Evolutionary conservation across 306 rosid species (phyloP).

Genomic region (Nissolia schottii): DNA sequence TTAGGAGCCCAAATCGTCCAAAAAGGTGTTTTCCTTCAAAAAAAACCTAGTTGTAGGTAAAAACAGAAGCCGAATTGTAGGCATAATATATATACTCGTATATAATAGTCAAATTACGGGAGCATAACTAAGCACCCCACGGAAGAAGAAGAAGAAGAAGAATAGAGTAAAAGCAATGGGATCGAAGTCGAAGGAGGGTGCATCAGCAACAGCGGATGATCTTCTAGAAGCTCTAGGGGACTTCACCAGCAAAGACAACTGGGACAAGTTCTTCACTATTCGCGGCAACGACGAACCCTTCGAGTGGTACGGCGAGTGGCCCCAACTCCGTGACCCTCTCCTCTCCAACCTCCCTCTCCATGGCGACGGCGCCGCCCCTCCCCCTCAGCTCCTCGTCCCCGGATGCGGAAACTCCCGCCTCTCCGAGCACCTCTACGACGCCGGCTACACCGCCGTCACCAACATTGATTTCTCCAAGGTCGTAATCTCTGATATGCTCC

Average conservation of each 20-base stretch:
- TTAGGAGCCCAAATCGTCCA: no score
- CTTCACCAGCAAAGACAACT: conserved; percentile 87
- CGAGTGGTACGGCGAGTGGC: conserved; percentile 96
- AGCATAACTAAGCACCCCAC: neutral
- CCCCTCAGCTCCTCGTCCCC: conserved; percentile 58
- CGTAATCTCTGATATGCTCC: conserved; percentile 85
- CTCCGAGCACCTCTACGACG: conserved; percentile 84
- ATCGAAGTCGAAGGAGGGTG: conserved; percentile 10
- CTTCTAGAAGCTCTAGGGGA: conserved; percentile 72
- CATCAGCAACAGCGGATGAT: conserved; percentile 20
- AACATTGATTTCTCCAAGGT: conserved; percentile 89
- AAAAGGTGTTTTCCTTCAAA: no score
- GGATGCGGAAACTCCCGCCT: conserved; percentile 91
- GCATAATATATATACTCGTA: no score
- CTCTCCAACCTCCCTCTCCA: conserved; percentile 46
- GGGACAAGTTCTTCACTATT: conserved; percentile 94
- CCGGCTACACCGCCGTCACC: conserved; percentile 55
- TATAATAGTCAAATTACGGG: no score
- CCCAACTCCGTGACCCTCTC: conserved; percentile 52
- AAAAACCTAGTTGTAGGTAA: no score
- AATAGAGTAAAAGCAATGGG: no score
- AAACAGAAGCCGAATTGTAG: no score
- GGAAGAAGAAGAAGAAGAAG: neutral
- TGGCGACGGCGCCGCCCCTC: neutral
- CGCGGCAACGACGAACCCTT: conserved; percentile 60